phyloP scores from a whole-genome alignment of 2,329 filamentous ascomycete species.

The Pyrenophora teres region DNA sequence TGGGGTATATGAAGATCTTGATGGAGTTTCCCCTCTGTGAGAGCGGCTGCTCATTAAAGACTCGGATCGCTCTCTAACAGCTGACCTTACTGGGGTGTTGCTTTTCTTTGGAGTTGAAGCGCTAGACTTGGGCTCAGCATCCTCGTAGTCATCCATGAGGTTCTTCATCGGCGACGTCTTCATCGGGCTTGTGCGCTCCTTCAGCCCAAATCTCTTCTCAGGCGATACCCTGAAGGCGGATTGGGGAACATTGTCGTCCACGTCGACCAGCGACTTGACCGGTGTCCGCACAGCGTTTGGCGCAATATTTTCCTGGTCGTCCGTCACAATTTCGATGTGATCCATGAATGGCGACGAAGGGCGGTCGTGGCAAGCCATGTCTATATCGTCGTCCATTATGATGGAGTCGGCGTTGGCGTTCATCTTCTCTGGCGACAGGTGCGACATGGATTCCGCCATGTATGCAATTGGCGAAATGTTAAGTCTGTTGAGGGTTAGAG shows the following conservation, averaged over 20 bases:
- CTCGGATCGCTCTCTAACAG: constrained; percentile 25
- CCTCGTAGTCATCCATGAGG: constrained; percentile 33
- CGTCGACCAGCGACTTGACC: constrained; percentile 26
- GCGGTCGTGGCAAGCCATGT: constrained; percentile 48
- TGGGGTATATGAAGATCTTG: constrained; percentile 31
- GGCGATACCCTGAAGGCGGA: constrained; percentile 42
- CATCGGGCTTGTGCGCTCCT: constrained; percentile 36
- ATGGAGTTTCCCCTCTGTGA: constrained; percentile 35
- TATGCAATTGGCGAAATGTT: constrained; percentile 10
- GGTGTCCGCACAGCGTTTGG: constrained; percentile 30
- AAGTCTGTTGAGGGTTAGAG: constrained; percentile 20
- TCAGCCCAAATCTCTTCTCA: constrained; percentile 33
- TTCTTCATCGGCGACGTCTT: constrained; percentile 40
- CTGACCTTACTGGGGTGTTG: constrained; percentile 32
- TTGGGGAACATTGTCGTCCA: constrained; percentile 36
- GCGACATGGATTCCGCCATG: constrained; percentile 42
- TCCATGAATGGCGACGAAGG: constrained; percentile 57
- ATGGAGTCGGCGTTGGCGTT: constrained; percentile 29
- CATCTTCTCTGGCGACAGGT: constrained; percentile 37
- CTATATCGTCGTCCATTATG: constrained; percentile 36
- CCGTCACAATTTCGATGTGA: constrained; percentile 44
- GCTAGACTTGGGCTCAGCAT: constrained; percentile 13
- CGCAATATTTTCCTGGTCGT: constrained; percentile 47
- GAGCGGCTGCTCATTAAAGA: constrained; percentile 35
- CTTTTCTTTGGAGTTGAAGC: constrained; percentile 30